Evolutionary conservation across 345 rosid genomes (phyloP).

Genomic region (Dimocarpus longan): DNA sequence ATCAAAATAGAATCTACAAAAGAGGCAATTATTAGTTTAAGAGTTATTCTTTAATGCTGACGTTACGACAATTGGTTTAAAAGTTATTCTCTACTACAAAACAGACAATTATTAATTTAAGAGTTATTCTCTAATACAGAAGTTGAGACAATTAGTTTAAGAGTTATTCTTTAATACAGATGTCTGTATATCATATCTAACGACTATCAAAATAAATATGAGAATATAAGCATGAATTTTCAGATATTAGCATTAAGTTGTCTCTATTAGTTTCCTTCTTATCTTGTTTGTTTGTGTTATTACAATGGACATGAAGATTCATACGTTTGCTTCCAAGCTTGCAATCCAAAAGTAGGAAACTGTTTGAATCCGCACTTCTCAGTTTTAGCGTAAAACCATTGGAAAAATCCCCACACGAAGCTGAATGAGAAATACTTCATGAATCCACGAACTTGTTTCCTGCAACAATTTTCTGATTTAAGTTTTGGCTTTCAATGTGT

Average conservation of each 20-base stretch:
- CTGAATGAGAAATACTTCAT: conserved; percentile 72
- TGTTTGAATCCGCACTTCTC: conserved; percentile 75
- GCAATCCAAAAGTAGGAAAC: conserved; percentile 84
- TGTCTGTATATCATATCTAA: not conserved
- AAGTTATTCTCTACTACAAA: too few relatives aligned
- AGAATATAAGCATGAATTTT: too few relatives aligned
- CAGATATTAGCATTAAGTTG: not conserved
- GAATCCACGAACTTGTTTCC: conserved; percentile 80
- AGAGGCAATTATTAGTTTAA: not conserved
- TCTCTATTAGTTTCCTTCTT: not conserved
- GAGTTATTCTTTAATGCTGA: not conserved
- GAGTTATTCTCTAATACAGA: too few relatives aligned
- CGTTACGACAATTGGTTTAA: too few relatives aligned
- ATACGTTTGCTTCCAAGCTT: conserved; percentile 89
- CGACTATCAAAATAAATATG: too few relatives aligned
- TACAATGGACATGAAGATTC: not conserved
- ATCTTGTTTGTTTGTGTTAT: not conserved
- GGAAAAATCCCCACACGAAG: conserved; percentile 90
- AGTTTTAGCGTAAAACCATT: conserved; percentile 82
- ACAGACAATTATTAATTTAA: too few relatives aligned
- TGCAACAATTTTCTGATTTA: conserved; percentile 28
- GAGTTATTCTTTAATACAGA: not conserved
- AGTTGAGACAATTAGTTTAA: too few relatives aligned
- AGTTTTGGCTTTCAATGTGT: not conserved
- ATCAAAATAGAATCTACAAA: conserved; percentile 78